Evolutionary conservation across 331 rosid species (phyloP), one percentile per base, ranked within the genome.

Genomic region (Phaseolus coccineus): DNA sequence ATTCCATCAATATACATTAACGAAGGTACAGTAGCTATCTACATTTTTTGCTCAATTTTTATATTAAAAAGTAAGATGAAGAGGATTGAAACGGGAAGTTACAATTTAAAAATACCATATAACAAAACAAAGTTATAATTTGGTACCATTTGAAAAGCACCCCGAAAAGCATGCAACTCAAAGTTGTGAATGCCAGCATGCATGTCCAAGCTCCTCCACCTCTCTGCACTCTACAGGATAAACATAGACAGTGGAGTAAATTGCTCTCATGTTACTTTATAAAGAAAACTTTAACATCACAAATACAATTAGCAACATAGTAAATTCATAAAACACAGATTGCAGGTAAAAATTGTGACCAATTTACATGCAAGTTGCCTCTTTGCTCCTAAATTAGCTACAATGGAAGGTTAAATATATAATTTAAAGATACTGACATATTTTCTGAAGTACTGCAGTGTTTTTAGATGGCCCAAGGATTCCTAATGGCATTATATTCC

Each of bases 121-220:
- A 73, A 84, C 40, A 73, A 53, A 57, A 66, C 55, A 37, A 42
- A 77, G 77, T 46, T 31, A 58, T 55, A 44, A 80, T 35, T 73
- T 70, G 59, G 51, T 94, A 92, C 97, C 97, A 91, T 89, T 80
- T 93, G 99, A 85, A 95, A 95, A 78, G 94, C 97, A 71, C 97
- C 96, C 39, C 96, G 98, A 81, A 91, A 85, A 82, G 88, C 87
- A 89, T 95, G 99, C 87, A 95, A 80, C 90, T 93, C 94, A 56
- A 95, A 95, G 82, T 95, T 93, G 77, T 88, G 91, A 82, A 91
- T 69, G 52, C 96, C 97, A 40, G 86, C 91, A 77, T 87, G 87
- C 57, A 50, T 80, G 72, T 89, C 94, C 80, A 95, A 81, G 84
- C 81, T 87, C 76, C 87, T 90, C 97, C 99, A 95, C 87, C 97